phyloP scores from a whole-genome alignment of 306 rosid genomes.

The Dalbergia cochinchinensis region DNA sequence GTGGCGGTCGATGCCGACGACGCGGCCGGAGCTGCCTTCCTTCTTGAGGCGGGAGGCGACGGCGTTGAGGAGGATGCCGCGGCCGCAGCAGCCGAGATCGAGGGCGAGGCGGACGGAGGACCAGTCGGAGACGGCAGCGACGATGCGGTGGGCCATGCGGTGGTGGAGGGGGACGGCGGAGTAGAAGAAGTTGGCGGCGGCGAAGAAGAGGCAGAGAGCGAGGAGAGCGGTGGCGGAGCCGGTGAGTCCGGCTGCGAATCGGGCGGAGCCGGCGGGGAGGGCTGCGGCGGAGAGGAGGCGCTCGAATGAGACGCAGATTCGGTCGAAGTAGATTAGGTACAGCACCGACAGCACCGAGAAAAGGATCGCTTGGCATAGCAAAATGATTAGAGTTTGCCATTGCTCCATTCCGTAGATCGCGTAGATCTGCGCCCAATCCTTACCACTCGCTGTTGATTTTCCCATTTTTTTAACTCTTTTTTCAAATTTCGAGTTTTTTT shows the following conservation, averaged over 20 bases:
- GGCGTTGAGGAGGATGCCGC: slow-evolving; percentile 92
- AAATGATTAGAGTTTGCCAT: slow-evolving; percentile 86
- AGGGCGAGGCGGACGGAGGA: slow-evolving; percentile 92
- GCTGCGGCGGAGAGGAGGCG: slow-evolving; percentile 57
- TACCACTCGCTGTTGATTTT: slow-evolving; percentile 58
- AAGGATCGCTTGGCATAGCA: slow-evolving; percentile 76
- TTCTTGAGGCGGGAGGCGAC: slow-evolving; percentile 93
- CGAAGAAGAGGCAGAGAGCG: slow-evolving; percentile 82
- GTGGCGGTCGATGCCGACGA: slow-evolving; percentile 83
- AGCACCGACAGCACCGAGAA: slow-evolving; percentile 71
- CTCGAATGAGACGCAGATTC: slow-evolving; percentile 67
- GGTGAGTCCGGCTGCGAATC: slow-evolving; percentile 89
- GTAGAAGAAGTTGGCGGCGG: slow-evolving; percentile 93
- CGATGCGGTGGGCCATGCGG: slow-evolving; percentile 91
- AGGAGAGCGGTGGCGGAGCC: slow-evolving; percentile 87
- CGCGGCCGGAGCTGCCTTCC: slow-evolving; percentile 92
- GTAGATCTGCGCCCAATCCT: slow-evolving; percentile 95
- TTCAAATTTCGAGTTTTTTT: not conserved
- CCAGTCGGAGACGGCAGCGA: slow-evolving; percentile 86
- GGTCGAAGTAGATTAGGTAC: slow-evolving; percentile 72
- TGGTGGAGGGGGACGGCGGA: slow-evolving; percentile 92
- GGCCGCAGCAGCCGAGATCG: slow-evolving; percentile 98
- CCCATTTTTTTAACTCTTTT: slow-evolving; percentile 55
- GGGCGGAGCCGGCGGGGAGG: slow-evolving; percentile 60
- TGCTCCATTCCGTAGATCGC: slow-evolving; percentile 94